Evolutionary conservation across 345 rosid genomes (phyloP), one percentile per base, ranked within the genome.

Genomic region (Garcia nutans): DNA sequence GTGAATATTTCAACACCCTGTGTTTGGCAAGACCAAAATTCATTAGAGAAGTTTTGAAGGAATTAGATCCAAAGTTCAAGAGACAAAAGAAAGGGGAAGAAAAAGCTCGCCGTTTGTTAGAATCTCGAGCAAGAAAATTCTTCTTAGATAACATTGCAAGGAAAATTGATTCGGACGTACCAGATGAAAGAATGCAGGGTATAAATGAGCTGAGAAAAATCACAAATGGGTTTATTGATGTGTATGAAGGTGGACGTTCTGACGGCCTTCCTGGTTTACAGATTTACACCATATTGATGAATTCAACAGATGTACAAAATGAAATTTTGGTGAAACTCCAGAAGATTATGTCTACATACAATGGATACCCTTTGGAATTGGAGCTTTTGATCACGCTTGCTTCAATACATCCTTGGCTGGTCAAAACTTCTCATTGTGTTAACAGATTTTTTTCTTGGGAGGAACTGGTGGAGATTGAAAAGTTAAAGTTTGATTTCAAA

Each of bases 1-100:
- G 93, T 63, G 98, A 94, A 78, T 94, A 94, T 82, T 94, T 92
- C 80, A 94, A 94, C 80, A 94, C 98, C 37, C 87, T 94, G 54
- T 91, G 92, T 79, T 82, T 94, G 74, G 97, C 98, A 19, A 89
- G 98, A 73, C 98, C 98, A 0, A 88, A 88, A 83, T 92, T 94
- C 68, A 78, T 90, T 8, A 72, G 81, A 65, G 98, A 91, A 85
- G 95, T 94, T 44, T 75, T 91, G 81, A 84, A 50, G 84, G 86
- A 61, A 71, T 76, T 91, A 70, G 97, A 94, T 78, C 87, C 89
- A 19, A 92, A 92, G 78, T 87, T 84, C 69, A 78, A 80, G 77
- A 81, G 62, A 60, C 86, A 76, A 73, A 85, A 79, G 82, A 86
- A 80, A 41, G 42, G 33, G 31, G 73, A 44, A 37, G 81, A 82